Conservation (phyloP, 2,329 filamentous ascomycete genomes). For the Salinomyces thailandicus region DNA sequence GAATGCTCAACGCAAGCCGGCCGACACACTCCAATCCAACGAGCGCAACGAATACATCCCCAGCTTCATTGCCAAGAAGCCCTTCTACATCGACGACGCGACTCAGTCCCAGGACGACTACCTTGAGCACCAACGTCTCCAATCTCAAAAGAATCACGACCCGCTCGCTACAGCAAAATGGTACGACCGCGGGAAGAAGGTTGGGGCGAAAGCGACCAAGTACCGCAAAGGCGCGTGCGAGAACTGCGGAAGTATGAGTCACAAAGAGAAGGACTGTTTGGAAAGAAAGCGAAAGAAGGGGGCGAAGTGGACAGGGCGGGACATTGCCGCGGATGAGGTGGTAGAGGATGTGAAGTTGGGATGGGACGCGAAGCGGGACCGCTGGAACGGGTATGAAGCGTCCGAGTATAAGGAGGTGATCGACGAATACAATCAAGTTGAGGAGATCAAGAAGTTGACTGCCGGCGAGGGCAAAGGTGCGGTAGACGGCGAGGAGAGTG, state of each 20-base stretch:
- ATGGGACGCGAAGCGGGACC: constrained; percentile 95
- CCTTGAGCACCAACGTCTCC: constrained; percentile 87
- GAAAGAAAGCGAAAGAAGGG: constrained; percentile 79
- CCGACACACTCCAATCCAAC: constrained; percentile 58
- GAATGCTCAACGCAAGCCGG: constrained; percentile 50
- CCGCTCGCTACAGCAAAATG: constrained; percentile 60
- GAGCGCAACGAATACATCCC: constrained; percentile 98
- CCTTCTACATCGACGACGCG: constrained; percentile 84
- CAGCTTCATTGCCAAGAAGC: constrained; percentile 93
- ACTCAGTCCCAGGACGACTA: constrained; percentile 66
- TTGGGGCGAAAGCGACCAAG: constrained; percentile 82
- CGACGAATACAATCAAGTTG: constrained; percentile 78
- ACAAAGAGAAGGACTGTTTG: constrained; percentile 89
- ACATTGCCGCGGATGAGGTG: constrained; percentile 87
- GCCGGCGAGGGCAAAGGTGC: constrained; percentile 35
- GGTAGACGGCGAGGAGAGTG: constrained; percentile 37
- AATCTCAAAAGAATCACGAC: constrained; percentile 52
- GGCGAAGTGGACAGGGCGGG: constrained; percentile 81
- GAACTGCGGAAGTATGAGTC: constrained; percentile 94
- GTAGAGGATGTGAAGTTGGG: constrained; percentile 77
- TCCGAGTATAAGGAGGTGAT: constrained; percentile 79
- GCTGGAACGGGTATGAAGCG: constrained; percentile 96
- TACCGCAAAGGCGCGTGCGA: constrained; percentile 97
- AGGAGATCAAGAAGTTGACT: constrained; percentile 54
- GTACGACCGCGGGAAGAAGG: constrained; percentile 82